Evolutionary conservation across 1,284 basidiomycete genomes (phyloP), one percentile per base, ranked within the genome.

Genomic region (Leccinum fallax): DNA sequence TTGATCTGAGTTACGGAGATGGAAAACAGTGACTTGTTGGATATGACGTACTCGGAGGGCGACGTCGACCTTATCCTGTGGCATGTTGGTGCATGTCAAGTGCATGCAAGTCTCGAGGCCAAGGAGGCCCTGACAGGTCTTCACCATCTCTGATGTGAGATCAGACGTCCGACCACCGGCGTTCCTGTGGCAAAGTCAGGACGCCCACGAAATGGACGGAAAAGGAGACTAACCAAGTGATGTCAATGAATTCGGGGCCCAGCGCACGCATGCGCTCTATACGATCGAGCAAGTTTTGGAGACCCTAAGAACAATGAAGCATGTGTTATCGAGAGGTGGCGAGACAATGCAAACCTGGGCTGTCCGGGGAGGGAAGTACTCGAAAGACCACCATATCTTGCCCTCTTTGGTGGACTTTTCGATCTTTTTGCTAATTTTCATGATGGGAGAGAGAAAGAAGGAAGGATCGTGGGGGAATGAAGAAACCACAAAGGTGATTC

Each of bases 41-140:
- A 36, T 10, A 65, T 40, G 15, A 82, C 90, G 67, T 70, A 95
- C 94, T 74, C 82, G 79, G 55, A 98, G 81, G 24, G 95, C 95
- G 70, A 90, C 88, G 77, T 97, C 94, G 54, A 98, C 93, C 77
- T 98, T 97, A 74, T 93, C 91, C 72, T 84, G 85, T 28, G 94
- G 95, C 95, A 98, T 97, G 79, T 98, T 98, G 38, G 97, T 99
- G 75, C 97, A 99, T 49, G 96, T 98, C 66, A 99, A 79, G 78
- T 99, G 97, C 93, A 99, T 96, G 80, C 95, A 98, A 26, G 94
- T 95, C 80, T 98, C 95, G 53, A 98, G 85, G 3, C 95, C 95
- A 75, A 98, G 93, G 30, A 94, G 81, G 60, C 92, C 85, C 77
- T 97, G 94, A 72, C 93, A 95, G 52, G 94, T 95, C 80, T 97